Evolutionary conservation across 306 rosid genomes (phyloP), one percentile per base, ranked within the genome.

Genomic region (Styphnolobium japonicum): DNA sequence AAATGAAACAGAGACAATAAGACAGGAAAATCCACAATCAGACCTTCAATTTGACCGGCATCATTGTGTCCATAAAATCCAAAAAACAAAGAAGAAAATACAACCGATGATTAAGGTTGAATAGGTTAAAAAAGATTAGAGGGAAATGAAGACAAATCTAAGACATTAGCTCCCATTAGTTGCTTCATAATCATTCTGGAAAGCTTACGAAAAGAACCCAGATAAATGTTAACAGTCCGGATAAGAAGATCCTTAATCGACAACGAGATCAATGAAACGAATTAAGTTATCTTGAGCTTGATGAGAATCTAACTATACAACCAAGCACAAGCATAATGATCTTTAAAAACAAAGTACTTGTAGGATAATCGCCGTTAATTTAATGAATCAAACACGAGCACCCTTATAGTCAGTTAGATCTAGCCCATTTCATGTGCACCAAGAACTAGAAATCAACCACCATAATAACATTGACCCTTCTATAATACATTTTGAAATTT

Each of bases 161-260:
- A 9, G 34, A 52, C 1, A 82, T 21, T 15, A 53, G 10, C 5
- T 62, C 49, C 37, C 22, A 62, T 76, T 52, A 18, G 63, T 42
- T 64, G 40, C 18, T 63, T 51, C 31, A 55, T 10, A 65, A 25
- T 72, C 58, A 78, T 71, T 61, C 14, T 3, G n/a, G 6, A 66
- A 55, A 15, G 51, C 10, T 51, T 39, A 39, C 0, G 12, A 51
- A 62, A 64, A 80, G 29, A 16, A 12, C 18, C 60, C 29, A 14
- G 15, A 63, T 2, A 25, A 31, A 29, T 18, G 22, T 31, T 19
- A 52, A 12, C 48, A 61, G 19, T 53, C 2, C 40, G 51, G 3
- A 31, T 7, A n/a, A n/a, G n/a, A n/a, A 74, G 82, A 84, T 68
- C 82, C 52, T 66, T 6, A 27, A 14, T 4, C 15, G 43, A 15